Conservation (phyloP, 2,329 filamentous ascomycete genomes). For the Furcasterigmium sp. region DNA sequence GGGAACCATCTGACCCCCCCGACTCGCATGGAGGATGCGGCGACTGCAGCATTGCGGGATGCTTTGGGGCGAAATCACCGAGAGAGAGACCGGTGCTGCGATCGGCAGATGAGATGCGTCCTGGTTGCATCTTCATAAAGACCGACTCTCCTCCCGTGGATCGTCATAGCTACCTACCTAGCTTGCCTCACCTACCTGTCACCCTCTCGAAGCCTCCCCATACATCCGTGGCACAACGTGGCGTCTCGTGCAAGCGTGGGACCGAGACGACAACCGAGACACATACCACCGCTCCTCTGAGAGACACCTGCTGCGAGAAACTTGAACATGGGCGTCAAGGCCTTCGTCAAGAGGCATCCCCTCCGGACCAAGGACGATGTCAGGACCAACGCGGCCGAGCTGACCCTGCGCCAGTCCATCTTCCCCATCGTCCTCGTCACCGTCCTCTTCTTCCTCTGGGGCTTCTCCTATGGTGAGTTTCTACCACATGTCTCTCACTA, state of each 20-base stretch:
- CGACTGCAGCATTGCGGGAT: background rate
- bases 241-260: no score
- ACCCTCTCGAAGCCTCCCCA: no score
- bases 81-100: conserved; percentile 5
- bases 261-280: no score
- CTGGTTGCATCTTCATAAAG: background rate
- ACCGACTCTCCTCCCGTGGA: background rate
- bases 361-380: conserved; percentile 36
- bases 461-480: conserved; percentile 34
- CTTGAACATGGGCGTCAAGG: conserved; percentile 38
- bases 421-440: conserved; percentile 60
- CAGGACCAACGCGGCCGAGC: conserved; percentile 40
- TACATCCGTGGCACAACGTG: no score
- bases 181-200: no score
- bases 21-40: background rate
- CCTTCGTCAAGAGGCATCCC: conserved; percentile 38
- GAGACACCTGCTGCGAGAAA: no score
- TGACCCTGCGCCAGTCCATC: conserved; percentile 63
- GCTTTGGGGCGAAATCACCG: conserved; percentile 7
- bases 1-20: no score
- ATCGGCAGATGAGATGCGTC: background rate
- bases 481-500: background rate
- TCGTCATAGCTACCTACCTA: no score
- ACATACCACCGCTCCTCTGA: no score
- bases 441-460: conserved; percentile 41